Evolutionary conservation across 1,284 basidiomycete genomes (phyloP).

Genomic region (Ceratobasidium sp.): DNA sequence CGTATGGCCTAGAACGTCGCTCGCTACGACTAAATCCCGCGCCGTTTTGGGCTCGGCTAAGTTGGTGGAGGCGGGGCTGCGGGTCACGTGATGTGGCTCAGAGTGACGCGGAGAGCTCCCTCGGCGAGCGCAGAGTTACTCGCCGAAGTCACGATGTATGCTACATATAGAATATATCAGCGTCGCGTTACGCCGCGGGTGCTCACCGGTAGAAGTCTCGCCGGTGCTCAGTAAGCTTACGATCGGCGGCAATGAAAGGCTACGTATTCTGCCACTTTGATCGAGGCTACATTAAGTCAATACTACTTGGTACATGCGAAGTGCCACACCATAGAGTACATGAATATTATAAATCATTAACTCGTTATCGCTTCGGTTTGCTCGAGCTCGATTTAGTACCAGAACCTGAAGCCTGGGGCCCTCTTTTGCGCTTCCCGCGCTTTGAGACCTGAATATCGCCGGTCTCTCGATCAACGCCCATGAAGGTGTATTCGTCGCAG

Average conservation of each 20-base stretch:
- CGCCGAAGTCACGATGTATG: not conserved
- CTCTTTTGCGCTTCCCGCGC: not conserved
- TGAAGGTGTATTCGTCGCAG: not conserved
- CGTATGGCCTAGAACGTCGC: not conserved
- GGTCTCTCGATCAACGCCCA: not conserved
- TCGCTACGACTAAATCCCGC: not conserved
- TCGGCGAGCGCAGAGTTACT: conserved; percentile 1
- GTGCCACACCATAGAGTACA: too few species aligned
- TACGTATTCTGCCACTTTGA: too few species aligned
- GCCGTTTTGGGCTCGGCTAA: conserved; percentile 15
- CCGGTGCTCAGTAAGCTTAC: too few species aligned
- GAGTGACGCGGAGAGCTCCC: not conserved
- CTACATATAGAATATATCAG: too few species aligned
- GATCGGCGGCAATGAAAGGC: too few species aligned
- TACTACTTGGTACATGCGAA: too few species aligned
- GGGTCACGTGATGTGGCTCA: not conserved
- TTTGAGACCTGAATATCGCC: not conserved
- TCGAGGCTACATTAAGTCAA: too few species aligned
- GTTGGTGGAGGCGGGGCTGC: conserved; percentile 1
- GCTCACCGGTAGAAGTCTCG: too few species aligned
- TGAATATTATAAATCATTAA: too few species aligned
- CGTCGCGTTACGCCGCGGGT: too few species aligned
- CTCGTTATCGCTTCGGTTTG: not conserved
- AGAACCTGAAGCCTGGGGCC: not conserved
- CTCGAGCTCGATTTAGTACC: not conserved